These are phyloP conservation scores for Claviceps pusilla DNA, from an alignment of 2,329 filamentous ascomycete species.

Conservation along the genomic window DNA sequence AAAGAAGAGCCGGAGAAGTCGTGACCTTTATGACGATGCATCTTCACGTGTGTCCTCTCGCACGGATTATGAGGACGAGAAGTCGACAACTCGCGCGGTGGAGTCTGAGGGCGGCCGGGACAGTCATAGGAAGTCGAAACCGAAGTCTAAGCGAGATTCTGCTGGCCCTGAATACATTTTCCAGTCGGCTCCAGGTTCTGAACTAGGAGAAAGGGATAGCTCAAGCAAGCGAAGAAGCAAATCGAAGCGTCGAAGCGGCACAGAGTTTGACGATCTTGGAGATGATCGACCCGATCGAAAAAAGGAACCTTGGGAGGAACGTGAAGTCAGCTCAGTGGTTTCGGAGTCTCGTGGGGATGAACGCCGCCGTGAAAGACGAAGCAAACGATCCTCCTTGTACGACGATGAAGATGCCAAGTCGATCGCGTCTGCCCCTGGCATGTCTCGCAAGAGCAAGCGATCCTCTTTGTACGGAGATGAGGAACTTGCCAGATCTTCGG, in stretches of 20 bases:
- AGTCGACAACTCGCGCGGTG: slow-evolving; percentile 5
- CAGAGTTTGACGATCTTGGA: slow-evolving; percentile 18
- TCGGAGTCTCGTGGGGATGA: slow-evolving; percentile 27
- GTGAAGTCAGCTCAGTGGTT: slow-evolving; percentile 34
- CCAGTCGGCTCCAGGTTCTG: slow-evolving; percentile 20
- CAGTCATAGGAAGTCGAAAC: slow-evolving; percentile 17
- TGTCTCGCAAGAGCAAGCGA: slow-evolving; percentile 10
- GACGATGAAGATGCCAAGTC: slow-evolving; percentile 35
- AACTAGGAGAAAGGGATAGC: slow-evolving; percentile 19
- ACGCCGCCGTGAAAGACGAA: slow-evolving; percentile 19
- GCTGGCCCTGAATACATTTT: slow-evolving; percentile 18
- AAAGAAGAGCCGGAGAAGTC: slow-evolving; percentile 16
- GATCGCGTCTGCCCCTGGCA: slow-evolving; percentile 12
- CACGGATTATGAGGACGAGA: slow-evolving; percentile 16
- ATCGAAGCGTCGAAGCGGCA: slow-evolving; percentile 22
- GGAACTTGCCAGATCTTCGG: slow-evolving; percentile 24
- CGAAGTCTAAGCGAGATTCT: slow-evolving; percentile 20
- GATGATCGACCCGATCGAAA: slow-evolving; percentile 25
- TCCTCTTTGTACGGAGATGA: slow-evolving; percentile 26
- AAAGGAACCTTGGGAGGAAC: slow-evolving; percentile 26
- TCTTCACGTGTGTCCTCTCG: slow-evolving; percentile 15
- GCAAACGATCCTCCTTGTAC: slow-evolving; percentile 7
- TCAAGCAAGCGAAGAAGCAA: slow-evolving; percentile 26
- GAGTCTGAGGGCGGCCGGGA: slow-evolving; percentile 22
- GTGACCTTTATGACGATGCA: slow-evolving; percentile 14